Evolutionary conservation across 345 rosid species (phyloP), one percentile per base, ranked within the genome.

Genomic region (Melaleuca quinquenervia): DNA sequence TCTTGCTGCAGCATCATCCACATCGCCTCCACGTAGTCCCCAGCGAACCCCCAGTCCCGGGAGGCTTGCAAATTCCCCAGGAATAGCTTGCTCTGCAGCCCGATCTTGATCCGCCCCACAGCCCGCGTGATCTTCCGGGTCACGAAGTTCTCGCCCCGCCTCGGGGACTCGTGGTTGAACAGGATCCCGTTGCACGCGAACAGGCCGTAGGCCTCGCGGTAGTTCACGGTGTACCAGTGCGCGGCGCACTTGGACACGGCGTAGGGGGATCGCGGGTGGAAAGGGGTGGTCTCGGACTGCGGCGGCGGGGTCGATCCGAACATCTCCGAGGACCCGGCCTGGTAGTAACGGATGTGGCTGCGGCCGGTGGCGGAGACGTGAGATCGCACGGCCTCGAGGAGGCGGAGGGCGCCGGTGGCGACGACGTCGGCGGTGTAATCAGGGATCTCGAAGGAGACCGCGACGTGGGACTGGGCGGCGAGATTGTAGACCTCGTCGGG

Each of bases 11-110:
- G 84, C 99, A 97, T 97, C 95, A 97, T 50, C 98, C 98, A 97
- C 99, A 97, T 96, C n/a, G 99, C 99, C 90, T 97, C 98, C 51
- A 96, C 98, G 48, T 97, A 97, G 82, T 97, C 98, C 70, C 98
- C 98, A 0, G 98, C 99, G 52, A 97, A 97, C 1, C 99, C 98
- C 98, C 99, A 97, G 27, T 97, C 98, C 85, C 99, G 88, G 15
- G 99, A 92, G 10, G 99, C 98, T 84, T 93, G 94, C 84, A 97
- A 84, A 74, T 97, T 97, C 83, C 98, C 99, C 84, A 97, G 82
- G 84, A 93, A 97, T 64, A 97, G 89, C 90, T 95, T 97, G 85
- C 90, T 95, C 92, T 97, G 98, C 53, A 97, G 51, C 56, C 98
- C 99, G 0, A 91, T 87, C 93, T 94, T 97, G 90, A 97, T 97